phyloP scores from a whole-genome alignment of 2,329 filamentous ascomycete species.

The Simplicillium sp. region DNA sequence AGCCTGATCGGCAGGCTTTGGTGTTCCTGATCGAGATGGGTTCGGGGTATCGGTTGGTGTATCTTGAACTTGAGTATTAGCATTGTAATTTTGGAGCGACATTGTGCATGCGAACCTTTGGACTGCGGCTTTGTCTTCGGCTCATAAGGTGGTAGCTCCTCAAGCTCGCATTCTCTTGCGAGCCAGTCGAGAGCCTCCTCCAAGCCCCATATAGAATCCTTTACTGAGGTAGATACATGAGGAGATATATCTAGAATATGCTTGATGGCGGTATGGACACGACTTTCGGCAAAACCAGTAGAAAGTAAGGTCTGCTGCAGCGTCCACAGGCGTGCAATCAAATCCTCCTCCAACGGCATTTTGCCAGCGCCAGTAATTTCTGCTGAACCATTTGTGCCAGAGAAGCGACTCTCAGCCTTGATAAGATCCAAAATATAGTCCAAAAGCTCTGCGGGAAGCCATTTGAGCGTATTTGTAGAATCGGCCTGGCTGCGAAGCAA shows the following conservation, averaged over 20 bases:
- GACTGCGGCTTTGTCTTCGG: slow-evolving; percentile 18
- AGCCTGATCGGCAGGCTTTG: slow-evolving; percentile 20
- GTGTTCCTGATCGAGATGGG: slow-evolving; percentile 30
- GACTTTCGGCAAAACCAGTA: slow-evolving; percentile 57
- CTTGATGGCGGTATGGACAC: slow-evolving; percentile 54
- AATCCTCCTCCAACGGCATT: slow-evolving; percentile 62
- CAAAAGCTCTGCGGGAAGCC: slow-evolving; percentile 72
- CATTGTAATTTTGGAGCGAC: neutral
- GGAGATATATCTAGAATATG: slow-evolving; percentile 59
- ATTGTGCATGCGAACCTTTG: neutral
- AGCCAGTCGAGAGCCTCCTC: slow-evolving; percentile 88
- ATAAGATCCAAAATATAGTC: slow-evolving; percentile 68
- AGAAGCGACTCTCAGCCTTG: slow-evolving; percentile 53
- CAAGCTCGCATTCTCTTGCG: slow-evolving; percentile 60
- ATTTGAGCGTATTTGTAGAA: slow-evolving; percentile 60
- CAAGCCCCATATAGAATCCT: slow-evolving; percentile 71
- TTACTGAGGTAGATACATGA: slow-evolving; percentile 44
- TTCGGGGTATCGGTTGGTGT: slow-evolving; percentile 40
- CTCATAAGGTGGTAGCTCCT: slow-evolving; percentile 66
- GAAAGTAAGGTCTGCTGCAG: slow-evolving; percentile 63
- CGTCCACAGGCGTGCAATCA: slow-evolving; percentile 75
- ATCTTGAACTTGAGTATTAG: slow-evolving; percentile 22
- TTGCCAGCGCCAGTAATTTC: slow-evolving; percentile 38
- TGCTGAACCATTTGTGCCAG: slow-evolving; percentile 36
- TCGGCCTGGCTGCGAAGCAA: slow-evolving; percentile 73